phyloP scores from a whole-genome alignment of 805 yeast species.

The Suhomyces canberraensis region DNA sequence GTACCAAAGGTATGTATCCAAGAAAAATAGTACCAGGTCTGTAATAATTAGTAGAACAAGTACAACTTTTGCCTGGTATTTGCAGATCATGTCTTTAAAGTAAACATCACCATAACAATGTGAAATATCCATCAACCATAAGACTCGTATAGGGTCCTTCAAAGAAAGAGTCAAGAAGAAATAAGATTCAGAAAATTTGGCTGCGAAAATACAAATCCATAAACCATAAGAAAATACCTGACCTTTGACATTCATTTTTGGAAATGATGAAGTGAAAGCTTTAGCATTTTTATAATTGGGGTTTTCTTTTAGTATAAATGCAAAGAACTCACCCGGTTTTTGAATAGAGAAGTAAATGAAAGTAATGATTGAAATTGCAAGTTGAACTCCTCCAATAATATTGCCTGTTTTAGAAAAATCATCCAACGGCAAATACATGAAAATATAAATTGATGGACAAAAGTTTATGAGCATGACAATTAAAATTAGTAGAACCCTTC shows the following conservation, averaged over 20 bases:
- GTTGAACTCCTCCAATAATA: slow-evolving; percentile 23
- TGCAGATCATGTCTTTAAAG: slow-evolving; percentile 23
- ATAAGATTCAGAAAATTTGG: slow-evolving; percentile 36
- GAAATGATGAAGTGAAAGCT: slow-evolving; percentile 23
- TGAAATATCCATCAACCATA: slow-evolving; percentile 24
- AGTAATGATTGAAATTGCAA: slow-evolving; percentile 26
- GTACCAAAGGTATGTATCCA: slow-evolving; percentile 42
- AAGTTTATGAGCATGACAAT: slow-evolving; percentile 18
- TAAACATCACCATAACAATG: slow-evolving; percentile 27
- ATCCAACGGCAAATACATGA: slow-evolving; percentile 23
- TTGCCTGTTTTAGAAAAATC: slow-evolving; percentile 21
- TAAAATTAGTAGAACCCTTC: slow-evolving; percentile 13
- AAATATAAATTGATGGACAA: slow-evolving; percentile 29
- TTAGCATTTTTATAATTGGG: slow-evolving; percentile 8
- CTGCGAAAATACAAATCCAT: slow-evolving; percentile 31
- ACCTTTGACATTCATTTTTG: slow-evolving; percentile 20
- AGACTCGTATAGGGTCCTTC: slow-evolving; percentile 31
- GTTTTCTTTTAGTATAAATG: slow-evolving; percentile 3
- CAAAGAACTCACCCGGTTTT: slow-evolving; percentile 24
- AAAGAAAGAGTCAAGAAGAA: slow-evolving; percentile 34
- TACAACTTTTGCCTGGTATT: slow-evolving; percentile 25
- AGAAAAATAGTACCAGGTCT: slow-evolving; percentile 32
- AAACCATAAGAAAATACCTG: slow-evolving; percentile 22
- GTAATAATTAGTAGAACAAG: slow-evolving; percentile 23
- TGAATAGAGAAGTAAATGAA: slow-evolving; percentile 27